phyloP scores from a whole-genome alignment of 2,329 filamentous ascomycete genomes.

The Botryosphaeria dothidea region DNA sequence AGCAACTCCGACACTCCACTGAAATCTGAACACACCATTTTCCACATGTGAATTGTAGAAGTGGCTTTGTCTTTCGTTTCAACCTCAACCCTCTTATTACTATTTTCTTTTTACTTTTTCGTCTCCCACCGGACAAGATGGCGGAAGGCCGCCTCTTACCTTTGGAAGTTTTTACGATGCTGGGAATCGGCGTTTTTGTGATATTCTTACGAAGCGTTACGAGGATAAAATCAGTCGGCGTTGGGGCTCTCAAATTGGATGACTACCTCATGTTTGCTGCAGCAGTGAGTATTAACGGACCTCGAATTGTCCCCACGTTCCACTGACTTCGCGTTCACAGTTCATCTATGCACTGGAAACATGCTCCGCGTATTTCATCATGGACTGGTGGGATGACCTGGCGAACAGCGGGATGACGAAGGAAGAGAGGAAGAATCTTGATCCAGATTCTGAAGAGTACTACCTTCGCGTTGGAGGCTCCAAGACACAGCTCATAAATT shows the following conservation, averaged over 20 bases:
- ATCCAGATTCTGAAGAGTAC: constrained; percentile 49
- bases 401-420: constrained; percentile 62
- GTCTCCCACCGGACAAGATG: background rate
- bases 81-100: too few species aligned
- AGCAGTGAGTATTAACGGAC: constrained; percentile 14
- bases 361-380: constrained; percentile 53
- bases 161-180: constrained; percentile 23
- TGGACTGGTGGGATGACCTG: constrained; percentile 51
- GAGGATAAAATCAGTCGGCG: constrained; percentile 22
- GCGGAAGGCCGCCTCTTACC: background rate
- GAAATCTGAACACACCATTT: too few species aligned
- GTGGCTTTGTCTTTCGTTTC: background rate
- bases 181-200: constrained; percentile 22
- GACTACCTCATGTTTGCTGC: constrained; percentile 27
- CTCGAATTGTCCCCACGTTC: background rate
- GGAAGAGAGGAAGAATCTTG: constrained; percentile 49
- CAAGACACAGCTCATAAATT: constrained; percentile 54
- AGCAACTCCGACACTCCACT: background rate
- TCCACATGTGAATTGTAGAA: background rate
- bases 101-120: background rate
- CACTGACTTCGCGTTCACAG: constrained; percentile 30
- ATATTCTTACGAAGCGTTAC: constrained; percentile 24
- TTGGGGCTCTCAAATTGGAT: constrained; percentile 22
- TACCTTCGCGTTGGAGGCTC: constrained; percentile 51
- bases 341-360: constrained; percentile 55